Base-by-base conservation (phyloP, 495 filamentous ascomycete species). In the Sordaria brevicollis region DNA sequence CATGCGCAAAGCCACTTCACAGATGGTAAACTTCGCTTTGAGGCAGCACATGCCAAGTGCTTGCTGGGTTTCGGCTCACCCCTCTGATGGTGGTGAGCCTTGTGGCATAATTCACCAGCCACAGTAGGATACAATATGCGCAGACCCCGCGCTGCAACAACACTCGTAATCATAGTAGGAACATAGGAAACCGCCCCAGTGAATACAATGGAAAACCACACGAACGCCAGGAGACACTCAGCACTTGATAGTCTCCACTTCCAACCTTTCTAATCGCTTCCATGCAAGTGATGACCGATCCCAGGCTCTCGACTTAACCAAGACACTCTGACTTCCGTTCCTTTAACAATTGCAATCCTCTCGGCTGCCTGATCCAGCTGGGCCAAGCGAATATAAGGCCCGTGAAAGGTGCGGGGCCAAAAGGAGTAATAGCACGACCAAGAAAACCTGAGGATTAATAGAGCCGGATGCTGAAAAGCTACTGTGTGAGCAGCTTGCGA, bases 211-310 rank as follows among this genome's bases (percentile, higher is more conserved):
- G 25, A n/a, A 62, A 25, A 31, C 25, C 49, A 25, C 17, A 31
- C 49, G 25, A 82, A 77, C 73, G 79, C 80, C n/a, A 57, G 74
- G 81, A 84, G 82, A 85, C 81, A 71, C 73, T 84, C 83, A 85
- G 83, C 83, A 80, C 83, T 85, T 85, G 83, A 84, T 74, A 68
- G 79, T 79, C 81, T 80, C 81, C 75, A n/a, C 21, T 70, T 38
- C 69, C 39, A 36, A 13, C 65, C 70, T 68, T 49, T 21, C 29
- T 62, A 29, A 25, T 65, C 54, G 68, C 31, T 39, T 62, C 49
- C 49, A 62, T 62, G 49, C 49, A 62, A 62, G 25, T 62, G 25
- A 62, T 31, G n/a, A 13, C 21, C 43, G 9, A 54, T 29, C 29
- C 5, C 39, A 43, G 39, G 43, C 43, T 62, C 33, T 13, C 25